Percentiles rank a stretch among this genome's conserved stretches.
These are phyloP conservation scores for Exophiala viscosa DNA, from an alignment of 2,329 filamentous ascomycete genomes.

Conservation along the genomic window DNA sequence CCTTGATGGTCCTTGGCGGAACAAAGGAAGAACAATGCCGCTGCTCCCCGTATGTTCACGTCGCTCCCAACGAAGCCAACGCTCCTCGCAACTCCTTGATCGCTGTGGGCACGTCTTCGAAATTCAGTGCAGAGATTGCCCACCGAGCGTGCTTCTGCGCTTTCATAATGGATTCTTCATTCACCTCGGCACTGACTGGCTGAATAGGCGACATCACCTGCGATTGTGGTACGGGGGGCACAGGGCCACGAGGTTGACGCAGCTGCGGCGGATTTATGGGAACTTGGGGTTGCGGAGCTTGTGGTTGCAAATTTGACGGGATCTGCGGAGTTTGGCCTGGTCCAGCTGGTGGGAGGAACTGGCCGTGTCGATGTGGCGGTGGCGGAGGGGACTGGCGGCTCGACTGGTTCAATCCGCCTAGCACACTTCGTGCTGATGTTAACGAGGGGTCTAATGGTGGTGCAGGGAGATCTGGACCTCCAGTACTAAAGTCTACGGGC, in stretches of 20 bases:
- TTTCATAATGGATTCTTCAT: slow-evolving; percentile 70
- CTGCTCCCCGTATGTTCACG: slow-evolving; percentile 36
- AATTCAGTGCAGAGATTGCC: slow-evolving; percentile 94
- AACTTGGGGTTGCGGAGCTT: slow-evolving; percentile 15
- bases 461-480: slow-evolving; percentile 5
- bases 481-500: slow-evolving; percentile 20
- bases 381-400: slow-evolving; percentile 18
- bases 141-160: slow-evolving; percentile 96
- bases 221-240: slow-evolving; percentile 14
- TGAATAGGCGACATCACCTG: slow-evolving; percentile 17
- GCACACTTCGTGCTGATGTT: slow-evolving; percentile 8
- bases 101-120: slow-evolving; percentile 89
- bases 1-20: too few relatives aligned
- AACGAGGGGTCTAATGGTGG: slow-evolving; percentile 12
- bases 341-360: slow-evolving; percentile 11
- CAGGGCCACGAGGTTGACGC: slow-evolving; percentile 17
- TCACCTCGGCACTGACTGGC: slow-evolving; percentile 33
- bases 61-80: slow-evolving; percentile 64
- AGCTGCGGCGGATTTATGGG: slow-evolving; percentile 19
- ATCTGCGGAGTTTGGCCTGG: slow-evolving; percentile 17
- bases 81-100: slow-evolving; percentile 78
- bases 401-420: slow-evolving; percentile 14
- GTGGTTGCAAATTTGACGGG: slow-evolving; percentile 29
- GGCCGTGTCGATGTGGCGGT: slow-evolving; percentile 22
- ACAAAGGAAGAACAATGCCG: too few relatives aligned